Evolutionary conservation across 495 filamentous ascomycete genomes (phyloP).

Genomic region (Daldinia vernicosa): DNA sequence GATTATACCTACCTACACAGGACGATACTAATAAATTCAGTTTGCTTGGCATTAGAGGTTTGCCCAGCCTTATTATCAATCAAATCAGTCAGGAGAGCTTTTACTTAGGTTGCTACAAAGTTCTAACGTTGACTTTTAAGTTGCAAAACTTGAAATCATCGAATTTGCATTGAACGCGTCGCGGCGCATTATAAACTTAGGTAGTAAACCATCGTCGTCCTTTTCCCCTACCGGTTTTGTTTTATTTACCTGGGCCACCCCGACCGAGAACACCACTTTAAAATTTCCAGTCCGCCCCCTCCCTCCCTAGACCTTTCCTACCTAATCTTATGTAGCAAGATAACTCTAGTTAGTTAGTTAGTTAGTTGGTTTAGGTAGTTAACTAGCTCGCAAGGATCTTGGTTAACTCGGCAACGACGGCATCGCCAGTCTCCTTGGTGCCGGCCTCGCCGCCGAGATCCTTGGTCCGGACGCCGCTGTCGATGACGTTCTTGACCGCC

Average conservation of each 20-base stretch:
- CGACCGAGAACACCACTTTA: neutral
- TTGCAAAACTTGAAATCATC: neutral
- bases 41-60: neutral
- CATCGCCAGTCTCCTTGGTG: slow-evolving; percentile 85
- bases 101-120: neutral
- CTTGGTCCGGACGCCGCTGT: slow-evolving; percentile 74
- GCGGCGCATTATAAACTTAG: neutral
- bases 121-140: neutral
- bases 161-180: slow-evolving; percentile 2
- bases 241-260: slow-evolving; percentile 1
- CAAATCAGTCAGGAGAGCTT: neutral
- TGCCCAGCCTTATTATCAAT: neutral
- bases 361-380: too few species aligned
- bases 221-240: neutral
- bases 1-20: neutral
- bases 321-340: too few species aligned
- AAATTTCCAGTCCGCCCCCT: neutral
- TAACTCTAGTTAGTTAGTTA: neutral
- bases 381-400: slow-evolving; percentile 57
- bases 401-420: slow-evolving; percentile 74
- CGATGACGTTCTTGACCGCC: slow-evolving; percentile 80
- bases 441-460: slow-evolving; percentile 79
- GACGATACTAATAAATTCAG: neutral
- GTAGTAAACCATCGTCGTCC: neutral
- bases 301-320: neutral